Base-by-base conservation (phyloP, 2,329 filamentous ascomycete species). In the Xylaria sp. region DNA sequence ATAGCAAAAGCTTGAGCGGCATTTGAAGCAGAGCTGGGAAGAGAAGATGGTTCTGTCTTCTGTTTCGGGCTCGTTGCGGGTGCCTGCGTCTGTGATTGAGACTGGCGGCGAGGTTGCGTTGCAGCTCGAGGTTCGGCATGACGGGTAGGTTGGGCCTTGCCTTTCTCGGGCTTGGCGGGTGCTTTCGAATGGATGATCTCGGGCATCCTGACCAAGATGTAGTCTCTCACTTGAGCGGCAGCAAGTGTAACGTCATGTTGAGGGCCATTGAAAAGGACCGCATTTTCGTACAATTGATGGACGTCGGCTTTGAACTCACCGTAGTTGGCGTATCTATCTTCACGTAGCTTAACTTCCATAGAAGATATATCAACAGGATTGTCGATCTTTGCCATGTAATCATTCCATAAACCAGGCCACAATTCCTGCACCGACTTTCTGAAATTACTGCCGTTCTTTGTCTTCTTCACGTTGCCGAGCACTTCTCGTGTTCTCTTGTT, bases 331-430 rank as follows among this genome's bases (percentile, higher is more conserved):
- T 97, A 98, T 57, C 85, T 81, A 61, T 88, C 86, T 36, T 88
- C 86, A 75, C 93, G 93, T 42, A 98, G 80, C 72, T 92, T 94
- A 61, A 86, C 85, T 77, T 98, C 95, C 76, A 99, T 92, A 10
- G 91, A 91, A 46, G 87, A 85, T 44, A 99, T 86, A 79, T 98
- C 95, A 85, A 97, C 94, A 0, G 94, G 94, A 36, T 90, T 86
- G 44, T 89, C 87, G 73, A 98, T 82, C 70, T 83, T 89, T 42
- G 91, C 84, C 1, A 87, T 83, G 71, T 92, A 92, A 71, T 93
- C 92, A 1, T 89, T 89, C 63, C 93, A 93, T 48, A 98, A 89
- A 33, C 83, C 85, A 48, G 97, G 87, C 80, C 92, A 93, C 28
- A 95, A 83, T 46, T 86, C 88, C 77, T 93, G 87, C 7, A 98